Conservation (phyloP, 768 basidiomycete species). For the Agaricus subrufescens region DNA sequence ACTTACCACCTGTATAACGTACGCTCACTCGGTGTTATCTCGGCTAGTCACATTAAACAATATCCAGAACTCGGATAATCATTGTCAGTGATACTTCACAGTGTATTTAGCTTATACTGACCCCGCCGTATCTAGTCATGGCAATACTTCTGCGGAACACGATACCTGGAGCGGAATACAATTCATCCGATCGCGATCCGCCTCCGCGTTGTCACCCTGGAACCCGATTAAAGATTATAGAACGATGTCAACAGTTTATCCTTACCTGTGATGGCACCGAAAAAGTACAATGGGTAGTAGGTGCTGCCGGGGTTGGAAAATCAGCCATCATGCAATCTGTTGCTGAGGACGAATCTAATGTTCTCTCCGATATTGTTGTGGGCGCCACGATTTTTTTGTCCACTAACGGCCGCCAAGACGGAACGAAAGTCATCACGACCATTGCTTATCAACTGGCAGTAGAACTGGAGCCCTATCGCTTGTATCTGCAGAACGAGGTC, state of each 20-base stretch:
- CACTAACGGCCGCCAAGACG: background rate
- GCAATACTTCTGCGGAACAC: no score
- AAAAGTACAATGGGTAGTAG: background rate
- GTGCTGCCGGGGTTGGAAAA: slow-evolving; percentile 9
- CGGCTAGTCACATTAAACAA: no score
- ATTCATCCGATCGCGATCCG: no score
- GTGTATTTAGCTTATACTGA: no score
- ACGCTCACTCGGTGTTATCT: no score
- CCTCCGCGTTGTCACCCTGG: no score
- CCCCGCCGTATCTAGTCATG: no score
- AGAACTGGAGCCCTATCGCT: background rate
- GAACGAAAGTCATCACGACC: background rate
- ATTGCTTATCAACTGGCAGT: background rate
- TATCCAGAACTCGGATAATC: no score
- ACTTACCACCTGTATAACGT: no score
- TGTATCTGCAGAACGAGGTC: background rate
- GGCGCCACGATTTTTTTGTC: slow-evolving; percentile 7
- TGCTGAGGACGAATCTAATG: background rate
- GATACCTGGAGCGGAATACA: no score
- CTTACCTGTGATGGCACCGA: background rate
- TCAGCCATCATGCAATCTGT: slow-evolving; percentile 1
- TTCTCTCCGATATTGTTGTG: background rate
- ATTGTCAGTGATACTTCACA: no score
- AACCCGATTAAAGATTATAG: no score
- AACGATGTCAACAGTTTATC: background rate